Conservation (phyloP, 1,284 basidiomycete genomes). For the Anthracocystis setariae region DNA sequence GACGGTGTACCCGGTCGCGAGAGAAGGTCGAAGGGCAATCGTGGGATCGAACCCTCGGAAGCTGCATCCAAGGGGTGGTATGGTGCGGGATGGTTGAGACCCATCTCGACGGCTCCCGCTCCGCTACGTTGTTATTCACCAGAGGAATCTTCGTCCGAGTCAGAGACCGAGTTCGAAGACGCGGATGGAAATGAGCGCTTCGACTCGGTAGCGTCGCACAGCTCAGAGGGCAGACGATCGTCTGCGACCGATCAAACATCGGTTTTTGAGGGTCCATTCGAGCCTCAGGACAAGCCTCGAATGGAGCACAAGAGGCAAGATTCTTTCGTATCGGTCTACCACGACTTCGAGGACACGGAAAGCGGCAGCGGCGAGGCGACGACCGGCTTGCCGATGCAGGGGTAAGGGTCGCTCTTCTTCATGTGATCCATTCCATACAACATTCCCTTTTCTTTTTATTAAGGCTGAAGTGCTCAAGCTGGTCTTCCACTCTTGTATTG, state of each 20-base stretch:
- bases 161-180: constrained; percentile 13
- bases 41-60: constrained; percentile 41
- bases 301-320: constrained; percentile 18
- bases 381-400: constrained; percentile 11
- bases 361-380: constrained; percentile 2
- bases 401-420: neutral
- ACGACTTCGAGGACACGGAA: constrained; percentile 23
- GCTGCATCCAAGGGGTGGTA: constrained; percentile 45
- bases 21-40: constrained; percentile 29
- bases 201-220: constrained; percentile 8
- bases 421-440: neutral
- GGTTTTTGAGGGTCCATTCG: neutral
- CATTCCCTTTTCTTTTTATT: too few species aligned
- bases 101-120: constrained; percentile 29
- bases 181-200: constrained; percentile 9
- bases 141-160: constrained; percentile 5
- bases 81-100: constrained; percentile 45
- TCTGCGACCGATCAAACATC: constrained; percentile 25
- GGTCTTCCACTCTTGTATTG: constrained; percentile 2
- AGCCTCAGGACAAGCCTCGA: neutral
- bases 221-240: constrained; percentile 23
- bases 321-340: constrained; percentile 27
- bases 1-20: constrained; percentile 19
- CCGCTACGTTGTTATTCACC: constrained; percentile 16
- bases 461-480: too few species aligned